A percentile compares a stretch with the other conserved stretches of the same genome.
These are phyloP conservation scores for Filobasidium wieringae DNA, from an alignment of 768 basidiomycete genomes.

Conservation along the genomic window DNA sequence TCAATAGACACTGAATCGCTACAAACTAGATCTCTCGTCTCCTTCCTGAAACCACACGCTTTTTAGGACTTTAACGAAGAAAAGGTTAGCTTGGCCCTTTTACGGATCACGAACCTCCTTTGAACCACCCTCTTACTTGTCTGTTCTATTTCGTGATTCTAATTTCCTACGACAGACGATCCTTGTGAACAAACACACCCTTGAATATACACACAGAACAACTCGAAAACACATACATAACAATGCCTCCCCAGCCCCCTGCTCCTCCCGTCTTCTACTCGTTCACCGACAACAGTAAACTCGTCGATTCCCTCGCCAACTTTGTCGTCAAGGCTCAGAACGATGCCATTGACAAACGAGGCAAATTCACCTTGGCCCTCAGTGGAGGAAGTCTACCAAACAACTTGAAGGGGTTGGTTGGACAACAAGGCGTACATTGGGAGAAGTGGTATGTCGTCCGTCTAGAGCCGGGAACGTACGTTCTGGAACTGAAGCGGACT, in stretches of 20 bases:
- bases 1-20: too few relatives aligned
- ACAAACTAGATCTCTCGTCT: too few relatives aligned
- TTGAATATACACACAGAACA: background rate
- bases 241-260: conserved; percentile 39
- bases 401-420: conserved; percentile 59
- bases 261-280: conserved; percentile 59
- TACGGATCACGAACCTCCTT: background rate
- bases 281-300: conserved; percentile 49
- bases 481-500: too few relatives aligned
- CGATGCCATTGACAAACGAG: conserved; percentile 77
- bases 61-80: too few relatives aligned
- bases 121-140: too few relatives aligned
- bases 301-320: conserved; percentile 58
- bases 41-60: too few relatives aligned
- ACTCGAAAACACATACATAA: background rate
- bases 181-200: background rate
- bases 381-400: conserved; percentile 83
- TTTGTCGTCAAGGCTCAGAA: conserved; percentile 81
- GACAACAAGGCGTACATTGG: conserved; percentile 62
- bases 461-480: too few relatives aligned
- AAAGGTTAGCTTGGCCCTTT: too few relatives aligned
- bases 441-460: conserved; percentile 74
- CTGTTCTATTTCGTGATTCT: too few relatives aligned
- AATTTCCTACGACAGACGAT: too few relatives aligned
- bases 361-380: conserved; percentile 80